Percentiles rank a stretch among this genome's conserved stretches.
phyloP scores from a whole-genome alignment of 2,329 filamentous ascomycete species.

The Verticillium dahliae region DNA sequence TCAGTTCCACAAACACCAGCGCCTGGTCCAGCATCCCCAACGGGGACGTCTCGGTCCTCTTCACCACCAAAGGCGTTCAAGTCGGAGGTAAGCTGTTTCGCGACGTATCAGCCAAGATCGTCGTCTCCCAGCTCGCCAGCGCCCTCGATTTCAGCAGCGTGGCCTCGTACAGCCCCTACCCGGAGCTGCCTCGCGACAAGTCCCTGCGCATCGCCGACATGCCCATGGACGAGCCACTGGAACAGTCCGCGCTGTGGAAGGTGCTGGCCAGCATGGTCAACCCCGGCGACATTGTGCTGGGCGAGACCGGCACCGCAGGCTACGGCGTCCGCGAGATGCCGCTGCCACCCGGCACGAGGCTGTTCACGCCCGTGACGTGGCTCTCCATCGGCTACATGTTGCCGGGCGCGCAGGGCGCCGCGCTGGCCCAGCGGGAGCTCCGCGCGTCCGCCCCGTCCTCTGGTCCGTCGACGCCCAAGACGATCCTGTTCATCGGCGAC shows the following conservation, averaged over 20 bases:
- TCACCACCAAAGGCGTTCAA: constrained; percentile 23
- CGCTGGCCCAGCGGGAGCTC: constrained; percentile 45
- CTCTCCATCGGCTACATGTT: constrained; percentile 57
- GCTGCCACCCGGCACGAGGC: constrained; percentile 38
- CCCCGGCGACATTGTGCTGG: constrained; percentile 47
- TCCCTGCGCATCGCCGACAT: constrained; percentile 11
- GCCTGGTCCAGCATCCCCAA: constrained; percentile 28
- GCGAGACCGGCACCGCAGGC: constrained; percentile 51
- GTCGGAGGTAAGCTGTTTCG: constrained; percentile 23
- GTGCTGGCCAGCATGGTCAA: constrained; percentile 37
- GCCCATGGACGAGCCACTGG: constrained; percentile 26
- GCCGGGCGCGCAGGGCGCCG: constrained; percentile 47
- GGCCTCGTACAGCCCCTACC: constrained; percentile 16
- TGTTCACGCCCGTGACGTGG: constrained; percentile 49
- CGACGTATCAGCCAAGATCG: constrained; percentile 16
- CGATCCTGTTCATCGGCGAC: constrained; percentile 55
- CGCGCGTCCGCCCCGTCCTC: no score
- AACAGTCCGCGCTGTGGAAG: constrained; percentile 42
- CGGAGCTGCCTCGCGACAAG: constrained; percentile 18
- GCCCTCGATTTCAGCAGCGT: constrained; percentile 15
- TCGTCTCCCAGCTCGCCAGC: constrained; percentile 15
- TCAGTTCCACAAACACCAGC: constrained; percentile 39
- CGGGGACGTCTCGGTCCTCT: constrained; percentile 21
- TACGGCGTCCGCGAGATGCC: constrained; percentile 45
- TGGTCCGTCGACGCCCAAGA: constrained; percentile 21